Conservation (phyloP, 768 basidiomycete genomes). For the Strobilomyces confusus region DNA sequence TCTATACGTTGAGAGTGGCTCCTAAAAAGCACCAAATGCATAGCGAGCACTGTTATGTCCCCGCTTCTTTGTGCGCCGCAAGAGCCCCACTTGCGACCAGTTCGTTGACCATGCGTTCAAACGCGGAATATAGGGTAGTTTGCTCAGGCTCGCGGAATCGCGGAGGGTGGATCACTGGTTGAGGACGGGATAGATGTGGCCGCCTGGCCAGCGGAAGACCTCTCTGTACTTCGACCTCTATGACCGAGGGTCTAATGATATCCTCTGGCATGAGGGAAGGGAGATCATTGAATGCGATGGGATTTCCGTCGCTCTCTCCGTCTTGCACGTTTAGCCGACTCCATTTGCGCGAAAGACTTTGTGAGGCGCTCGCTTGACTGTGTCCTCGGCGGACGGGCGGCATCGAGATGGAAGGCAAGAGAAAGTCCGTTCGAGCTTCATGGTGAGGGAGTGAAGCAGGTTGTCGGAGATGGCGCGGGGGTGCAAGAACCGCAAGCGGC, state of each 20-base stretch:
- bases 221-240: conserved; percentile 16
- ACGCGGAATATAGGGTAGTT: conserved; percentile 19
- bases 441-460: conserved; percentile 16
- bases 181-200: conserved; percentile 23
- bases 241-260: background rate
- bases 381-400: conserved; percentile 3
- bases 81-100: conserved; percentile 19
- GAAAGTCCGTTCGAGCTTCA: background rate
- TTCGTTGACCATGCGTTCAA: conserved; percentile 23
- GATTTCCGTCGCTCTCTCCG: conserved; percentile 11
- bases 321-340: conserved; percentile 26
- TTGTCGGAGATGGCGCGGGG: conserved; percentile 15
- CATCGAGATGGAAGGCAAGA: conserved; percentile 12
- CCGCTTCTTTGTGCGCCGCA: background rate
- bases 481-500: conserved; percentile 16
- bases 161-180: conserved; percentile 11
- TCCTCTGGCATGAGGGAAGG: background rate
- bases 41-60: background rate
- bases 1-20: background rate
- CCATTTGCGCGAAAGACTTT: conserved; percentile 30
- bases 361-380: conserved; percentile 13
- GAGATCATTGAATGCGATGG: conserved; percentile 25
- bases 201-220: background rate
- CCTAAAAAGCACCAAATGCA: background rate
- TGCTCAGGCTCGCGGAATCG: conserved; percentile 10